Evolutionary conservation across 2,329 filamentous ascomycete species (phyloP), one percentile per base, ranked within the genome.

Genomic region (Sporothrix globosa): DNA sequence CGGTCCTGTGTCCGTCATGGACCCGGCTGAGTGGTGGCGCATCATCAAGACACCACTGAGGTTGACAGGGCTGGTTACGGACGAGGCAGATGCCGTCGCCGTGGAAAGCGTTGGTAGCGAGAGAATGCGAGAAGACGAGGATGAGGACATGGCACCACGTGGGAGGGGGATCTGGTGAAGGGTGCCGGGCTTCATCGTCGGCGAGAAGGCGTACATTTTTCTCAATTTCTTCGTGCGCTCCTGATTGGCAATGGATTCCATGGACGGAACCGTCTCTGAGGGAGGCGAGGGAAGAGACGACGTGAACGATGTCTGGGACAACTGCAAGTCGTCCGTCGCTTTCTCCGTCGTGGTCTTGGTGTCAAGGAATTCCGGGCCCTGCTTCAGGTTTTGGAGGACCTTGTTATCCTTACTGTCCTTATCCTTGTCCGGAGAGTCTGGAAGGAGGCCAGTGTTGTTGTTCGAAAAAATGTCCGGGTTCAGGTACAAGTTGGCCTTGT

Each of bases 291-390:
- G 73, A 6, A 74, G 73, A n/a, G 76, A 74, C 19, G 76, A 74
- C 19, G 74, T 44, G 19, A 74, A 61, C 0, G 75, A 69, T 2
- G 56, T 11, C 0, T 65, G 41, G 30, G 75, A 71, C 34, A 72
- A 71, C 34, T 72, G 75, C 14, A 79, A 76, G 67, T 85, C 83
- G 0, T 85, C 85, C 73, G 81, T 73, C 3, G 75, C 74, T 17
- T 78, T 79, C 2, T 80, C 52, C 13, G 21, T n/a, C 13, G 21
- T n/a, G n/a, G 50, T 78, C 46, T 52, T 50, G 3, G 21, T 6
- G 17, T 69, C 41, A 4, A 21, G 24, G 13, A 48, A 2, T 7
- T n/a, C 50, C 2, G 58, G 39, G 4, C 66, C 68, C 19, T 66
- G 30, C 30, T 69, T 69, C 1, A 50, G 19, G 5, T 34, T 34